A percentile compares a stretch with the other conserved stretches of the same genome.
phyloP scores from a whole-genome alignment of 164 flowering plant species.

The Liriodendron chinense region DNA sequence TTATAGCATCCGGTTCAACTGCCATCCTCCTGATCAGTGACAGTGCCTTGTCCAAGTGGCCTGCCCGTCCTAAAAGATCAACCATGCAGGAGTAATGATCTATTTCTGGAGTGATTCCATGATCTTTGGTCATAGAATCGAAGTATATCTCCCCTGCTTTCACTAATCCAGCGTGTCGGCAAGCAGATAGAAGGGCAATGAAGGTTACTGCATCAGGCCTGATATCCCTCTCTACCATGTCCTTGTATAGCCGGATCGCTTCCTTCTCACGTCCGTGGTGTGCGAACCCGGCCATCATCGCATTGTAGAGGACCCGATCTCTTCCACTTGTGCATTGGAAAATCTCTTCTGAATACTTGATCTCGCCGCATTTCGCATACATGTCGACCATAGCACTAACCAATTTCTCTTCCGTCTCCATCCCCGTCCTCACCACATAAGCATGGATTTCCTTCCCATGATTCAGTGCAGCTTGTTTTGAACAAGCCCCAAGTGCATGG shows the following conservation, averaged over 20 bases:
- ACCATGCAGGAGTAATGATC: slow-evolving; percentile 87
- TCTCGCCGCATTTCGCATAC: slow-evolving; percentile 81
- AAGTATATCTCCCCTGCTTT: slow-evolving; percentile 64
- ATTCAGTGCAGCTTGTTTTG: slow-evolving; percentile 53
- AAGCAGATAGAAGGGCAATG: slow-evolving; percentile 74
- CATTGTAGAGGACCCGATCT: slow-evolving; percentile 60
- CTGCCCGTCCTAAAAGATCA: slow-evolving; percentile 74
- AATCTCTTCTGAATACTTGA: slow-evolving; percentile 50
- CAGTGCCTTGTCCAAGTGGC: slow-evolving; percentile 50
- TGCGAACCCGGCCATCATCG: slow-evolving; percentile 77
- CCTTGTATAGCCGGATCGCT: slow-evolving; percentile 49
- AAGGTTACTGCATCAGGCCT: slow-evolving; percentile 66
- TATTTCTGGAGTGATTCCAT: slow-evolving; percentile 52
- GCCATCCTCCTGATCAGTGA: slow-evolving; percentile 51
- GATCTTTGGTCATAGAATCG: slow-evolving; percentile 50
- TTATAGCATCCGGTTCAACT: slow-evolving; percentile 43
- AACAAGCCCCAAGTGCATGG: slow-evolving; percentile 53
- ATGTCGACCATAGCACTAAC: slow-evolving; percentile 61
- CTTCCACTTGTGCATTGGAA: slow-evolving; percentile 27
- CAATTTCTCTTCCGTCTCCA: slow-evolving; percentile 52
- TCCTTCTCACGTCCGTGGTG: slow-evolving; percentile 54
- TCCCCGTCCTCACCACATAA: slow-evolving; percentile 41
- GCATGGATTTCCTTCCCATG: slow-evolving; percentile 76
- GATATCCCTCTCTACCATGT: slow-evolving; percentile 43
- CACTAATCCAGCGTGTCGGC: slow-evolving; percentile 68